phyloP scores from a whole-genome alignment of 345 rosid genomes.

The Gossypium sturtianum region DNA sequence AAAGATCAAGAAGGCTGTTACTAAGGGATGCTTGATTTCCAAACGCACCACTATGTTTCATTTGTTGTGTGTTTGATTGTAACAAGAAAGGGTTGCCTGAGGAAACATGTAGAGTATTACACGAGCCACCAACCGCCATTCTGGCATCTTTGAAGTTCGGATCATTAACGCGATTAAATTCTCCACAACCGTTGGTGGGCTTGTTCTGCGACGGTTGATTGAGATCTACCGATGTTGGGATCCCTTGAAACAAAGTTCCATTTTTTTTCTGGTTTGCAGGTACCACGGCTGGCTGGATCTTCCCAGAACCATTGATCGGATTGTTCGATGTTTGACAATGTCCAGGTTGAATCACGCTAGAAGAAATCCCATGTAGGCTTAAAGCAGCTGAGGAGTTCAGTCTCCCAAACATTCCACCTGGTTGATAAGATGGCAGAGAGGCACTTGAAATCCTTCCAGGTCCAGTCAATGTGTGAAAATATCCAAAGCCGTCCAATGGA shows the following conservation, averaged over 20 bases:
- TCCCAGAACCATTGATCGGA: slow-evolving; percentile 38
- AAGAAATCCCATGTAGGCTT: slow-evolving; percentile 45
- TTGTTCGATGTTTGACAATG: slow-evolving; percentile 38
- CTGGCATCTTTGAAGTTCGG: slow-evolving; percentile 33
- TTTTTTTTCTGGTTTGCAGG: slow-evolving; percentile 38
- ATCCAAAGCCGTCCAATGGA: slow-evolving; percentile 52
- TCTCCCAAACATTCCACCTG: slow-evolving; percentile 44
- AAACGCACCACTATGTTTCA: slow-evolving; percentile 23
- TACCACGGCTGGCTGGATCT: slow-evolving; percentile 35
- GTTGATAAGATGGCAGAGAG: slow-evolving; percentile 45
- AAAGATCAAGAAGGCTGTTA: slow-evolving; percentile 34
- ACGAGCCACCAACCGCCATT: slow-evolving; percentile 32
- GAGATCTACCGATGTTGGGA: slow-evolving; percentile 38
- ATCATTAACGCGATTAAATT: slow-evolving; percentile 32
- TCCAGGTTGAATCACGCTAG: slow-evolving; percentile 42
- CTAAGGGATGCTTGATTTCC: slow-evolving; percentile 39
- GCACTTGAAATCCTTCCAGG: slow-evolving; percentile 49
- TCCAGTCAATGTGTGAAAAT: slow-evolving; percentile 38
- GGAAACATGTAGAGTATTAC: slow-evolving; percentile 32
- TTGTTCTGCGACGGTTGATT: slow-evolving; percentile 42
- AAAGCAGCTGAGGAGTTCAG: slow-evolving; percentile 49
- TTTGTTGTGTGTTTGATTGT: slow-evolving; percentile 34
- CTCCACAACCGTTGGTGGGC: slow-evolving; percentile 35
- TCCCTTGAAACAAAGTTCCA: slow-evolving; percentile 35
- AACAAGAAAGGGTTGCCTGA: slow-evolving; percentile 36